Evolutionary conservation across 2,329 filamentous ascomycete genomes (phyloP), one percentile per base, ranked within the genome.

Genomic region (Cordyceps militaris): DNA sequence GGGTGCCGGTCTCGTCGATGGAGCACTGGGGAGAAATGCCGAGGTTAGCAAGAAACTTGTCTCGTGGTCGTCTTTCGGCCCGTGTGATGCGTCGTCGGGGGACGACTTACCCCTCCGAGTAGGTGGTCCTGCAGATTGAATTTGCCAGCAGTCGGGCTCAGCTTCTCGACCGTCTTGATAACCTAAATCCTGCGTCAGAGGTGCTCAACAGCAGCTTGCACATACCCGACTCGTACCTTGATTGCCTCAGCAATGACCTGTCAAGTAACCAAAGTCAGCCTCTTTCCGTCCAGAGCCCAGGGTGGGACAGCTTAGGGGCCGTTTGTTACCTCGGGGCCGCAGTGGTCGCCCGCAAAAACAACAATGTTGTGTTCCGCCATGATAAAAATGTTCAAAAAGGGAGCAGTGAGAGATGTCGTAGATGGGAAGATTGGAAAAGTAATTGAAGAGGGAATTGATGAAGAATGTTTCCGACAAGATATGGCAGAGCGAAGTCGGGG

Each of bases 121-220:
- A 95, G 80, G 71, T 97, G 91, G 58, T 96, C 85, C 70, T 96
- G 83, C 66, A 97, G 87, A 71, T 94, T 91, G 78, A 97, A 96
- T 67, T 87, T 87, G 71, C 76, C 79, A 56, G 88, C 80, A 63
- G 85, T 82, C 58, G 86, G 81, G 69, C 84, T 86, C 65, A 79
- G 76, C 66, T 86, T 81, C 76, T 96, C 88, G 59, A 97, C 78
- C 4, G 87, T 80, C 70, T 87, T 88, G 69, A 97, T 82, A 64
- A 94, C 77, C 89, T 95, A 67, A 34, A 43, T 32, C 4, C 13
- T 34, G n/a, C 14, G 42, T 46, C 19, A 21, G 21, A 5, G 3
- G 13, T 4, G 32, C 13, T 42, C 34, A 42, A 30, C 9, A 19
- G 19, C 14, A 28, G n/a, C 4, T 24, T 19, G 23, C 13, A 24